Conservation (phyloP, 805 yeast genomes). For the Candida ponderosae region DNA sequence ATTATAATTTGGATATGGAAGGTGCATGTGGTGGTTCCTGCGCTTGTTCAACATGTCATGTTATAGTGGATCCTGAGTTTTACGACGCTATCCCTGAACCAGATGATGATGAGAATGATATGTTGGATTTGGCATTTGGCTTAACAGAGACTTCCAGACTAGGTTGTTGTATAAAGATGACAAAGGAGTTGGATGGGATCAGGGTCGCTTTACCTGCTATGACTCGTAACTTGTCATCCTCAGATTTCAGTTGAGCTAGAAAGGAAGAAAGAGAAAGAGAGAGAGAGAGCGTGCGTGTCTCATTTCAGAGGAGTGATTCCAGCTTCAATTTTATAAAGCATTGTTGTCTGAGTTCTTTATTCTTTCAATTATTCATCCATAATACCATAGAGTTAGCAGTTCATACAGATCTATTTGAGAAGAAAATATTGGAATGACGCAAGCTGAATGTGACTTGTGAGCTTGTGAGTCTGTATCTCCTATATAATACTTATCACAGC, state of each 20-base stretch:
- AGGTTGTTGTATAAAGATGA: slow-evolving; percentile 90
- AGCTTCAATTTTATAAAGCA: too few relatives aligned
- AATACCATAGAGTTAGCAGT: too few relatives aligned
- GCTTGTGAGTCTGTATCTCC: too few relatives aligned
- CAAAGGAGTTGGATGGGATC: slow-evolving; percentile 84
- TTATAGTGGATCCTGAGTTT: slow-evolving; percentile 90
- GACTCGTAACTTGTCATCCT: slow-evolving; percentile 86
- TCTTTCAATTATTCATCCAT: too few relatives aligned
- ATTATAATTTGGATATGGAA: slow-evolving; percentile 89
- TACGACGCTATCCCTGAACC: slow-evolving; percentile 93
- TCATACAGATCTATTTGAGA: too few relatives aligned
- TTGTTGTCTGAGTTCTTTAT: too few relatives aligned
- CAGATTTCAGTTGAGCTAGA: slow-evolving; percentile 54
- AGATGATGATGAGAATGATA: slow-evolving; percentile 95
- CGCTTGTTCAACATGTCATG: slow-evolving; percentile 97
- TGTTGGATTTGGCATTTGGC: slow-evolving; percentile 97
- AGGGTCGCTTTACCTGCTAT: slow-evolving; percentile 94
- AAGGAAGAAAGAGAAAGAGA: not conserved
- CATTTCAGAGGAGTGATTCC: too few relatives aligned
- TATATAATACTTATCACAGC: too few relatives aligned
- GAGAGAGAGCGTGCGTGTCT: too few relatives aligned
- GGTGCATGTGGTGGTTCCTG: slow-evolving; percentile 99
- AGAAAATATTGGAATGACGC: too few relatives aligned
- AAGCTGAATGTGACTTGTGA: too few relatives aligned
- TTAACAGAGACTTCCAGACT: slow-evolving; percentile 92